Percentiles rank a stretch among this genome's conserved stretches.
Evolutionary conservation across 176 grass and related monocot species (phyloP).

Genomic region (Chrysopogon serrulatus): DNA sequence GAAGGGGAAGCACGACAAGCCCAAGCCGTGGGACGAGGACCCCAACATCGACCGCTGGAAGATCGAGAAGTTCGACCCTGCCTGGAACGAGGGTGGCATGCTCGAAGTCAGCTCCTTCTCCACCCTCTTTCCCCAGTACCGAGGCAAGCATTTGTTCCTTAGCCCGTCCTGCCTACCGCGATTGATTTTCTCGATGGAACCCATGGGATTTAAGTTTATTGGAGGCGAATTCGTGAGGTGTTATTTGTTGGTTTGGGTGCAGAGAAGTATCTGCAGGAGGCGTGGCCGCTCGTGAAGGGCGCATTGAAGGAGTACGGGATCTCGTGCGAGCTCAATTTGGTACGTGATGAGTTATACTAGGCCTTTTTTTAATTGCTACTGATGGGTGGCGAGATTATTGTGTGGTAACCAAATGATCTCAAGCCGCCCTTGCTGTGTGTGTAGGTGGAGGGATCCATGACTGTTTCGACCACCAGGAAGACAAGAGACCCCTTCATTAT

Average conservation of each 20-base stretch:
- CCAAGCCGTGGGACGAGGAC: conserved; percentile 95
- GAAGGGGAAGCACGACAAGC: conserved; percentile 97
- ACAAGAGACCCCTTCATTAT: conserved; percentile 90
- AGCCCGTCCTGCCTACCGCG: neutral
- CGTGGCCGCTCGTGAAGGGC: conserved; percentile 80
- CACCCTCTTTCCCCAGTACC: conserved; percentile 90
- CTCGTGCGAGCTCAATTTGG: conserved; percentile 94
- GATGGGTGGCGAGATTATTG: neutral
- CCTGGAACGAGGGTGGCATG: conserved; percentile 87
- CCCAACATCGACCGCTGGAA: conserved; percentile 90
- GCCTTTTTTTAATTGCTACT: neutral
- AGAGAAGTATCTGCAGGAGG: conserved; percentile 97
- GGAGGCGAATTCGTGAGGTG: neutral
- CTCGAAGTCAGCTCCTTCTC: conserved; percentile 97
- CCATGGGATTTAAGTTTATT: neutral
- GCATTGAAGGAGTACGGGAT: conserved; percentile 74
- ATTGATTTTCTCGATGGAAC: neutral
- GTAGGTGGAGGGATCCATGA: conserved; percentile 96
- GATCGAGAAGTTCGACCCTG: conserved; percentile 85
- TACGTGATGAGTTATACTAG: neutral
- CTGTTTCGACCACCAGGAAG: conserved; percentile 84
- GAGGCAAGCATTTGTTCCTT: conserved; percentile 36
- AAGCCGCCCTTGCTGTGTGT: neutral
- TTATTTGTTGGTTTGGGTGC: neutral
- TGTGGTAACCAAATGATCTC: neutral